Base-by-base conservation (phyloP, 2,329 filamentous ascomycete genomes). In the Chaetomiaceae sp. region DNA sequence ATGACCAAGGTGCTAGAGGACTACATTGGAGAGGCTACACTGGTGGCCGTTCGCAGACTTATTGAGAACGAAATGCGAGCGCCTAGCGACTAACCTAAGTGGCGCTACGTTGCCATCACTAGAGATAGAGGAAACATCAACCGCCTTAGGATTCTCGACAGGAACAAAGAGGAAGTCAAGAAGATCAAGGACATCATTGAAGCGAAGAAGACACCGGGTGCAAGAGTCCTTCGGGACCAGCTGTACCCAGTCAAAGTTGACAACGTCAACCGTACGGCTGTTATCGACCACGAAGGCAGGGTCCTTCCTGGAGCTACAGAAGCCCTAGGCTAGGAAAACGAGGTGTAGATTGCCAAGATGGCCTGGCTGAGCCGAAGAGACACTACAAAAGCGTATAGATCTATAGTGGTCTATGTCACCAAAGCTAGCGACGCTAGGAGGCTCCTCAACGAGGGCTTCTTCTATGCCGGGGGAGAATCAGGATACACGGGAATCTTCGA, bases 171-270 rank as follows among this genome's bases (percentile, higher is more conserved):
- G n/a, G n/a, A n/a, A n/a, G n/a, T n/a, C n/a, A n/a, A n/a, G n/a
- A n/a, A n/a, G n/a, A n/a, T n/a, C n/a, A n/a, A n/a, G n/a, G n/a
- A n/a, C 23, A 45, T 43, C 40, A 15, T 45, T 15, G 31, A 51
- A 51, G 40, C 22, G 3, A 51, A 44, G 39, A 51, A 37, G 31
- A 27, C 40, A 29, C 48, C 40, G 29, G 48, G 40, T 38, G 48
- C 34, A 29, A 27, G 33, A 31, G 48, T 51, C 8, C 42, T 52
- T 31, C 40, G 42, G 17, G 49, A 52, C 22, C 42, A 52, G 43
- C 36, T 47, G 27, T 52, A 52, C 43, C 50, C 36, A 45, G 42
- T 51, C 33, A 45, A 45, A 43, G 42, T 51, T 15, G 49, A 51
- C 33, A 46, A 51, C 15, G 42, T 46, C 43, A 52, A 52, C 36